These are phyloP conservation scores for Daldinia vernicosa DNA, from an alignment of 495 filamentous ascomycete genomes.

Conservation along the genomic window DNA sequence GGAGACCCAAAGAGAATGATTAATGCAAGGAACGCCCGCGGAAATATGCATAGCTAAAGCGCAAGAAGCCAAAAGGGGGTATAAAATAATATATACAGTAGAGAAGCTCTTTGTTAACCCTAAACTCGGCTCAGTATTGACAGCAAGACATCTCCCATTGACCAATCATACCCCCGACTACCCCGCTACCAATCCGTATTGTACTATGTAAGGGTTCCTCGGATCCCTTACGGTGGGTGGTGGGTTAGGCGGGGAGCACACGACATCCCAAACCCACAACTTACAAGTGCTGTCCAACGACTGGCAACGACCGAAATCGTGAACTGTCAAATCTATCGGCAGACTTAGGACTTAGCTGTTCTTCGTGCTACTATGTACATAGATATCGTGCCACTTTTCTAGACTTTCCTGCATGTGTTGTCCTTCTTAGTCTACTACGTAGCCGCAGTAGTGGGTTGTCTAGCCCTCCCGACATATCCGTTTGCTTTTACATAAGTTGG, in stretches of 20 bases:
- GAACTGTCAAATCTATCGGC: constrained; percentile 12
- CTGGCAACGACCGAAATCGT: constrained; percentile 36
- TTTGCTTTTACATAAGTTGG: constrained; percentile 24
- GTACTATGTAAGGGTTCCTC: constrained; percentile 9
- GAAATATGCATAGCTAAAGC: neutral
- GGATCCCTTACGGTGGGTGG: neutral
- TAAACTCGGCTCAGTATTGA: constrained; percentile 19
- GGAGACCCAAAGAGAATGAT: neutral
- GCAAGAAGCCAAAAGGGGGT: neutral
- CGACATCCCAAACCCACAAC: constrained; percentile 23
- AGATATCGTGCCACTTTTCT: constrained; percentile 36
- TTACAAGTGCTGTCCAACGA: constrained; percentile 23
- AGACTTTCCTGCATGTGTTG: constrained; percentile 32
- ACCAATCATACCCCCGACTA: constrained; percentile 36
- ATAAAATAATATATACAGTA: no score
- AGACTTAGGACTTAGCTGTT: constrained; percentile 16
- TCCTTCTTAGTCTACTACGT: constrained; percentile 16
- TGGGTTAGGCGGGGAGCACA: constrained; percentile 27
- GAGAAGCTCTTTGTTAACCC: constrained; percentile 12
- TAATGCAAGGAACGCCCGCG: neutral
- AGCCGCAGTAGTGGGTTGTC: constrained; percentile 25
- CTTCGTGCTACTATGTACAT: no score
- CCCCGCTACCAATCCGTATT: constrained; percentile 24
- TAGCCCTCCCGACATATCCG: constrained; percentile 31
- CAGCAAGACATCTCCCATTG: constrained; percentile 27